These are phyloP conservation scores for Phialophora chinensis DNA, from an alignment of 2,329 filamentous ascomycete genomes.

Conservation along the genomic window DNA sequence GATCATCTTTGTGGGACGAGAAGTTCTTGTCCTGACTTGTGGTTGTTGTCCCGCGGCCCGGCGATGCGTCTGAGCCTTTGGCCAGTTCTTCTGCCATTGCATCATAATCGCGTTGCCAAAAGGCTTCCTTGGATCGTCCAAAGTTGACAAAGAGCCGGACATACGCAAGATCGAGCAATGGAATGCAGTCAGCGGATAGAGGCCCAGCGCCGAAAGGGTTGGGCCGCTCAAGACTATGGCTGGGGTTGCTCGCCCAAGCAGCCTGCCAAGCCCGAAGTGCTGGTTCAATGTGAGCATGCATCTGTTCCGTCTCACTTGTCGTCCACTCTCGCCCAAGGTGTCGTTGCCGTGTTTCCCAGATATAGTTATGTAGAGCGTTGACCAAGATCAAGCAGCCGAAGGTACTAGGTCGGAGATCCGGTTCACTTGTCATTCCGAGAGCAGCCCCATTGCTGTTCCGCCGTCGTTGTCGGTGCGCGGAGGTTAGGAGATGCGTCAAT, in stretches of 20 bases:
- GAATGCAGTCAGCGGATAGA: constrained; percentile 87
- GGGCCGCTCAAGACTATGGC: constrained; percentile 81
- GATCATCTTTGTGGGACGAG: constrained; percentile 49
- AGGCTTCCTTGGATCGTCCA: constrained; percentile 87
- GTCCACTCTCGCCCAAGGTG: constrained; percentile 91
- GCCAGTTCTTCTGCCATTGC: constrained; percentile 87
- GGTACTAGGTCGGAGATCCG: constrained; percentile 79
- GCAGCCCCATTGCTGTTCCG: constrained; percentile 38
- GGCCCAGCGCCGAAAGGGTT: constrained; percentile 83
- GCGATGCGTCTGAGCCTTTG: constrained; percentile 74
- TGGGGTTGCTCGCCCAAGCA: constrained; percentile 85
- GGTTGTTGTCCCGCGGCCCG: constrained; percentile 64
- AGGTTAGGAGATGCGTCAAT: constrained; percentile 77
- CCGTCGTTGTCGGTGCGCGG: constrained; percentile 67
- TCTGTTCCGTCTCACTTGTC: constrained; percentile 87
- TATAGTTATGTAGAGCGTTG: constrained; percentile 95
- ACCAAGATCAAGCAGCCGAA: constrained; percentile 92
- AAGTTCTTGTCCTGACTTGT: constrained; percentile 38
- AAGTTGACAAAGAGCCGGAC: constrained; percentile 91
- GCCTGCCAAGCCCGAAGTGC: constrained; percentile 93
- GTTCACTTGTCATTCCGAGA: constrained; percentile 52
- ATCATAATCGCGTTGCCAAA: constrained; percentile 93
- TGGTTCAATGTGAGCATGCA: constrained; percentile 94
- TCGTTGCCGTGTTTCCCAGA: constrained; percentile 93
- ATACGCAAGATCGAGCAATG: constrained; percentile 87